Base-by-base conservation (phyloP, 306 rosid species). In the Prunus mira region DNA sequence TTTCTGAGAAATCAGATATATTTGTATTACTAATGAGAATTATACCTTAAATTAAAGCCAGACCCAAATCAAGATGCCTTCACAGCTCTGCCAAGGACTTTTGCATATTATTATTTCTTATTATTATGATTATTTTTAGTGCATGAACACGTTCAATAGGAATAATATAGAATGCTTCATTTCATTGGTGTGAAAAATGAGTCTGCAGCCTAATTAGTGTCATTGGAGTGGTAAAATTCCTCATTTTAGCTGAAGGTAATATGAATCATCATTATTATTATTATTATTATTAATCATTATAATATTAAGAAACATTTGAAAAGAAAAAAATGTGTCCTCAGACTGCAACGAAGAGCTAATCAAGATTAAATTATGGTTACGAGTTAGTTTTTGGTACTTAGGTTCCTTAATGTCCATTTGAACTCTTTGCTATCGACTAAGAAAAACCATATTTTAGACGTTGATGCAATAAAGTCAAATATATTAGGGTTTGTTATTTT, bases 21-120 rank as follows among this genome's bases (percentile, higher is more conserved):
- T 18, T 41, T 58, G 11, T 9, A 2, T 61, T n/a, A 75, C 63
- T 28, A 75, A 49, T 75, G 58, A 64, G 78, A 74, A 63, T 74
- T 18, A 20, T 5, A 69, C 73, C 73, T 12, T 68, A 5, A 62
- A 32, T 32, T 63, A 24, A 62, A 62, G 9, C 34, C 34, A 3
- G 5, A 4, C 34, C 20, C 67, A 14, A 12, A 17, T 5, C 34
- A 32, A 32, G 34, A 69, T 49, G 49, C 61, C 71, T 74, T 30
- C 4, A 19, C 43, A 74, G 19, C 24, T 43, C 55, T 15, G 45
- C 43, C 4, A 14, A 72, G 66, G 18, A 32, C 38, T 32, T 32
- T 32, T 32, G 38, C 38, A 32, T 32, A 4, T 32, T 32, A 32
- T 32, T 32, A 32, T 30, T 4, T 30, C 4, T 32, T 32, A 32